phyloP scores from a whole-genome alignment of 257 asterid species.

The Misopates orontium region DNA sequence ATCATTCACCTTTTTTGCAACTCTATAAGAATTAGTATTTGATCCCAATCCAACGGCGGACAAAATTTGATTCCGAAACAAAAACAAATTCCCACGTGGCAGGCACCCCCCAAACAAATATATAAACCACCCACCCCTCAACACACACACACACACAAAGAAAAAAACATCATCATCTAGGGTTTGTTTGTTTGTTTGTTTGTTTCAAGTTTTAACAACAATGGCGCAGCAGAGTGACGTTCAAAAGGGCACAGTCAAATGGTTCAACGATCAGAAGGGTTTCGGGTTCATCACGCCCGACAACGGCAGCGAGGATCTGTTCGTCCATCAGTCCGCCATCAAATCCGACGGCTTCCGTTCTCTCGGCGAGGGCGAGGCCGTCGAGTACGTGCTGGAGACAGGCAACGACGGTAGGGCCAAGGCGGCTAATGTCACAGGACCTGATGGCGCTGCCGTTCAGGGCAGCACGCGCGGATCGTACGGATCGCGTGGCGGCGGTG shows the following conservation, averaged over 20 bases:
- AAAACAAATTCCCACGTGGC: no score
- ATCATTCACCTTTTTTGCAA: no score
- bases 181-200: conserved; percentile 37
- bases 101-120: no score
- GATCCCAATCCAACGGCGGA: no score
- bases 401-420: conserved; percentile 60
- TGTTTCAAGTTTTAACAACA: no score
- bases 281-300: conserved; percentile 87
- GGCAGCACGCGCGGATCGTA: conserved; percentile 47
- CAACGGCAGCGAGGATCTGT: conserved; percentile 78
- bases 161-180: conserved; percentile 13
- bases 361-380: conserved; percentile 71
- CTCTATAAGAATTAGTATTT: no score
- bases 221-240: conserved; percentile 48
- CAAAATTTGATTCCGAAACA: no score
- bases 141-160: no score
- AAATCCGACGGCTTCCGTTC: conserved; percentile 69
- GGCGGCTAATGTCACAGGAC: conserved; percentile 65
- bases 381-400: conserved; percentile 57
- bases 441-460: conserved; percentile 51
- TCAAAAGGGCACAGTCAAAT: conserved; percentile 67
- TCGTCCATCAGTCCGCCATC: conserved; percentile 80
- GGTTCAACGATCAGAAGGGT: conserved; percentile 84
- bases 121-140: no score
- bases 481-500: conserved; percentile 27